phyloP scores from a whole-genome alignment of 306 rosid species.

The Lupinus albus region DNA sequence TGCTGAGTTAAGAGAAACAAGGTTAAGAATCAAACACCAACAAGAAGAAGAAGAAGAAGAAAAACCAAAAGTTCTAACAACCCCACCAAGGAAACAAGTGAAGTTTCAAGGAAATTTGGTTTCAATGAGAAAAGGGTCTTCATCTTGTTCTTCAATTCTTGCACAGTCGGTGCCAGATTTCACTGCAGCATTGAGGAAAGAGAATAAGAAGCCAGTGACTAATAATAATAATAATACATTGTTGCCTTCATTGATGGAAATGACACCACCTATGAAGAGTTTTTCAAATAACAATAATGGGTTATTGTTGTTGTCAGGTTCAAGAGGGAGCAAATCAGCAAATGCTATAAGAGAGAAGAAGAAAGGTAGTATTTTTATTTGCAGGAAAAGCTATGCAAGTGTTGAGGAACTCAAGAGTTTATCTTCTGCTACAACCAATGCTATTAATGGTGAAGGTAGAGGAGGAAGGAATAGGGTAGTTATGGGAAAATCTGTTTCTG shows the following conservation, averaged over 20 bases:
- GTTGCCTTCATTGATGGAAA: conserved; percentile 52
- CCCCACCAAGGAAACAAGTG: conserved; percentile 69
- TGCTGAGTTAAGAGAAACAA: conserved; percentile 70
- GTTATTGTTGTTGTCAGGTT: conserved; percentile 44
- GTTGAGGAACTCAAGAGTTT: conserved; percentile 71
- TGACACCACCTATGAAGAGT: conserved; percentile 66
- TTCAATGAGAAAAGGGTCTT: conserved; percentile 42
- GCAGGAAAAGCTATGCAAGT: conserved; percentile 83
- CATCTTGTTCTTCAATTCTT: conserved; percentile 39
- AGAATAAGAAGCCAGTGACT: conserved; percentile 68
- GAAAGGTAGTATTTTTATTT: conserved; percentile 45
- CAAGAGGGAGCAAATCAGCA: conserved; percentile 80
- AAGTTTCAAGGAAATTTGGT: conserved; percentile 48
- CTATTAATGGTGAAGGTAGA: conserved; percentile 69
- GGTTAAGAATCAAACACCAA: conserved; percentile 46
- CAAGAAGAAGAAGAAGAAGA: conserved; percentile 24
- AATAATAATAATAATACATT: neutral
- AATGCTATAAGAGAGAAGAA: conserved; percentile 65
- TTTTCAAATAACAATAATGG: conserved; percentile 25
- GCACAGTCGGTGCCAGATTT: conserved; percentile 95
- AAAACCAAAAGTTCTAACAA: conserved; percentile 21
- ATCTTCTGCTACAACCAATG: conserved; percentile 61
- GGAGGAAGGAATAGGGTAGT: conserved; percentile 54
- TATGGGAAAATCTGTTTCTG: conserved; percentile 50
- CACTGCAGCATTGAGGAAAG: conserved; percentile 70